Percentiles rank a stretch among this genome's conserved stretches.
phyloP scores from a whole-genome alignment of 2,329 filamentous ascomycete species.

The Cylindrodendrum hubeiense region DNA sequence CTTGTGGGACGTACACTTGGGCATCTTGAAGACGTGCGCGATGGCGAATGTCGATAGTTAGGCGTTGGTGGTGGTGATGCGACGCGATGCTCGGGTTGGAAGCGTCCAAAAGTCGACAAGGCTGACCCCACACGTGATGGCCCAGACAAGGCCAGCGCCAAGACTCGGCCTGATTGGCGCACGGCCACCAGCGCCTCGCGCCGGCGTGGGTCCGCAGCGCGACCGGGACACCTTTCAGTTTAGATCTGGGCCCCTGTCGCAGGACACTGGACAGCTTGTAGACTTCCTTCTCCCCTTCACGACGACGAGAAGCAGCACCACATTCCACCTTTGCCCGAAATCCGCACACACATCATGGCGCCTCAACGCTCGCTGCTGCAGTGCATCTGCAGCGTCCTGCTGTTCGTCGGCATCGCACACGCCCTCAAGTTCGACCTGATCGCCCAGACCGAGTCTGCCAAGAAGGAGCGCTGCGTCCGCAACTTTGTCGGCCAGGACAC shows the following conservation, averaged over 20 bases:
- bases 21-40: conserved; percentile 71
- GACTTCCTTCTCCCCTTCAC: conserved; percentile 31
- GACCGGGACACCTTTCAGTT: conserved; percentile 50
- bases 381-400: conserved; percentile 68
- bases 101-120: conserved; percentile 41
- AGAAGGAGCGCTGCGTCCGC: conserved; percentile 89
- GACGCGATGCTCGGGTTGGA: conserved; percentile 23
- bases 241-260: conserved; percentile 36
- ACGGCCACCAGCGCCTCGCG: conserved; percentile 12
- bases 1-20: conserved; percentile 78
- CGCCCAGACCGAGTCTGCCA: conserved; percentile 70
- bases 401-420: conserved; percentile 65
- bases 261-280: conserved; percentile 16
- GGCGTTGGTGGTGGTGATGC: conserved; percentile 24
- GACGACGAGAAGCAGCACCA: conserved; percentile 18
- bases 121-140: conserved; percentile 48
- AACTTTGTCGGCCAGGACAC: conserved; percentile 96
- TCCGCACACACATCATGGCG: conserved; percentile 56
- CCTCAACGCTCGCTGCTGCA: conserved; percentile 65
- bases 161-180: conserved; percentile 34
- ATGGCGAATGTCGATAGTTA: conserved; percentile 24
- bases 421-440: conserved; percentile 95
- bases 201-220: conserved; percentile 39
- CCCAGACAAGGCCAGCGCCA: conserved; percentile 39
- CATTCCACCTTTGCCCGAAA: conserved; percentile 8